These are phyloP conservation scores for Lichina pygmaea DNA, from an alignment of 495 filamentous ascomycete genomes.

Conservation along the genomic window DNA sequence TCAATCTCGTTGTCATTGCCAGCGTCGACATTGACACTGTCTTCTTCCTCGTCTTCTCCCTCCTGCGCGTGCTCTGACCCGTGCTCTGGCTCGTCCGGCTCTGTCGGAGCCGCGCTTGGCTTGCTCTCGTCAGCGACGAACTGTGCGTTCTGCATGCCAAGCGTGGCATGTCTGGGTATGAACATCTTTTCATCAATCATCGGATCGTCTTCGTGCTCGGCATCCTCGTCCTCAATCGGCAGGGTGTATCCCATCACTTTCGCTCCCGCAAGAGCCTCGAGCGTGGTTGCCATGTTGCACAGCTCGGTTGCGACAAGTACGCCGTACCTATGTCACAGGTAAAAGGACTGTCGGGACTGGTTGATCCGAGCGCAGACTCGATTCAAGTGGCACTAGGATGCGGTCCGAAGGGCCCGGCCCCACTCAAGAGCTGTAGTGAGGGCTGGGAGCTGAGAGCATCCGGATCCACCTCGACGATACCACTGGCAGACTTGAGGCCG, in stretches of 20 bases:
- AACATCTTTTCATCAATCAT: conserved; percentile 1
- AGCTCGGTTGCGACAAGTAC: background rate
- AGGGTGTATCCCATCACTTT: background rate
- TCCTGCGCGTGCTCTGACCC: conserved; percentile 11
- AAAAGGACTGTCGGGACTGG: no score
- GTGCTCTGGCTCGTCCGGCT: conserved; percentile 17
- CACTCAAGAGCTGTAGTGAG: no score
- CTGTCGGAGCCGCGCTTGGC: conserved; percentile 18
- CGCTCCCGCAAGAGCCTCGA: background rate
- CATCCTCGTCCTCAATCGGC: conserved; percentile 2
- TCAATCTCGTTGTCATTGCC: conserved; percentile 16
- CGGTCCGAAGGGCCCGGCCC: no score
- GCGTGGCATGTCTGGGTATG: no score
- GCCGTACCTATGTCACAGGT: no score
- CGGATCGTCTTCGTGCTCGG: conserved; percentile 3
- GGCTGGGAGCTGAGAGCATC: no score
- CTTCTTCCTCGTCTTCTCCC: conserved; percentile 7
- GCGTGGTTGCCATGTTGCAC: background rate
- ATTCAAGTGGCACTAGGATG: no score
- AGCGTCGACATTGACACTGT: conserved; percentile 13
- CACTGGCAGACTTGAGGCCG: no score
- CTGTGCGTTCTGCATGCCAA: background rate
- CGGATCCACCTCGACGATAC: no score
- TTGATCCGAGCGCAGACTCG: no score
- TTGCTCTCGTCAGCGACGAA: background rate